Evolutionary conservation across 1,284 basidiomycete genomes (phyloP), one percentile per base, ranked within the genome.

Genomic region (Lentinus polychrous): DNA sequence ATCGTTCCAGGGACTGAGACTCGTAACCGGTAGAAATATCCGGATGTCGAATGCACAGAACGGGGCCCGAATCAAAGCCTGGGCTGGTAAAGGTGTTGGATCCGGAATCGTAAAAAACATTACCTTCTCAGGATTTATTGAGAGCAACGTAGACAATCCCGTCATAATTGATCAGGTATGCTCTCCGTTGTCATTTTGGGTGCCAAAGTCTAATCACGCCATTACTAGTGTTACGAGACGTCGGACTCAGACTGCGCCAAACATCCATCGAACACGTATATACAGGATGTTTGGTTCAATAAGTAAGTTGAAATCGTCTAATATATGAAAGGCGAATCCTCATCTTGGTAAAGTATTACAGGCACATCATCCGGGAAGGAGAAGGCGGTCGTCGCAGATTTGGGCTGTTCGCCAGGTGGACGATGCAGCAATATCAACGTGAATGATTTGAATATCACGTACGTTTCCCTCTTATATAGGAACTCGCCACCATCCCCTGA

Each of bases 371-470:
- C 76, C 1, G 70, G 73, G 5, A 60, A 62, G 27, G 58, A 64
- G 46, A 69, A 72, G 39, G 62, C 71, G 2, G 70, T 72, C 1
- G 81, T 83, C 2, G 81, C 78, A 3, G 69, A 69, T 8, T 64
- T 85, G 34, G 64, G 69, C 23, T 85, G 82, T 60, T 83, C 80
- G 18, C 72, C 76, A 4, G 71, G 73, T 57, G 59, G 54, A 8
- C 58, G 62, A 22, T 81, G 78, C 66, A 70, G 57, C 33, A 60
- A 77, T 47, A 69, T 81, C 54, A 74, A 71, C 47, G 71, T 79
- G 10, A 71, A 75, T 50, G 63, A 73, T 44, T 55, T 79, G 22
- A 58, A 55, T 8, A 66, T 79, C 7, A 49, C 55, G 66, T 67
- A 39, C 27, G 66, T 61, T 10, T 12, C 43, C 23, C 48, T 15